Conservation (phyloP, 2,329 filamentous ascomycete species). For the Biscogniauxia sp. region DNA sequence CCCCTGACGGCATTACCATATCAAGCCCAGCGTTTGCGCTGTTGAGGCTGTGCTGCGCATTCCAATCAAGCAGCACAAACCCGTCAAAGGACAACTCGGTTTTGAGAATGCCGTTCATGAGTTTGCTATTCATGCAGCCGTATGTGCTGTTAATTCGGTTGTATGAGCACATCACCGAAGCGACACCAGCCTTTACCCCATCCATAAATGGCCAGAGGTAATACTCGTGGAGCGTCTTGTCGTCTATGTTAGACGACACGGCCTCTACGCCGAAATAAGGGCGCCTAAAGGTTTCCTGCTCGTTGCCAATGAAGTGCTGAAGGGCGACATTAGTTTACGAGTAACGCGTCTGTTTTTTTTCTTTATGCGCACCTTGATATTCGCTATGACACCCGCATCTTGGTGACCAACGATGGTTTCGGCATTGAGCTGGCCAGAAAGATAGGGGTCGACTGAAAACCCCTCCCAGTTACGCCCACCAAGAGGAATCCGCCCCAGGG, state of each 20-base stretch:
- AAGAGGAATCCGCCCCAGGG: slow-evolving; percentile 63
- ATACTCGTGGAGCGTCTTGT: slow-evolving; percentile 62
- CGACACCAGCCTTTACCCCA: slow-evolving; percentile 54
- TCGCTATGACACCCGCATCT: slow-evolving; percentile 75
- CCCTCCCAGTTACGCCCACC: slow-evolving; percentile 70
- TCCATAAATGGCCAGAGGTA: slow-evolving; percentile 68
- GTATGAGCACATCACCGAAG: slow-evolving; percentile 66
- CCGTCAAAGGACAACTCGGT: slow-evolving; percentile 63
- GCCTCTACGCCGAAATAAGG: slow-evolving; percentile 47
- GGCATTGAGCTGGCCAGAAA: slow-evolving; percentile 68
- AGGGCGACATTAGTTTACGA: slow-evolving; percentile 22
- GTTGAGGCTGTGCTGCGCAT: slow-evolving; percentile 59
- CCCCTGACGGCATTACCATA: slow-evolving; percentile 64
- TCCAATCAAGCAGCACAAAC: slow-evolving; percentile 69
- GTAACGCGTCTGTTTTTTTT: not conserved
- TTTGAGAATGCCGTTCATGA: slow-evolving; percentile 68
- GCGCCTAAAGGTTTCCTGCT: slow-evolving; percentile 55
- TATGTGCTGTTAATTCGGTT: slow-evolving; percentile 72
- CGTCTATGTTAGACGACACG: slow-evolving; percentile 61
- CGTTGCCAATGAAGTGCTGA: slow-evolving; percentile 59
- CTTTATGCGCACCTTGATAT: slow-evolving; percentile 51
- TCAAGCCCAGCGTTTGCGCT: slow-evolving; percentile 61
- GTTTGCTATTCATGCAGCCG: slow-evolving; percentile 69
- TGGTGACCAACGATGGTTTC: slow-evolving; percentile 75
- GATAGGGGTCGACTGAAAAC: slow-evolving; percentile 64